A percentile compares a stretch with the other conserved stretches of the same genome.
Evolutionary conservation across 2,329 filamentous ascomycete species (phyloP).

Genomic region (Chaetomiaceae sp.): DNA sequence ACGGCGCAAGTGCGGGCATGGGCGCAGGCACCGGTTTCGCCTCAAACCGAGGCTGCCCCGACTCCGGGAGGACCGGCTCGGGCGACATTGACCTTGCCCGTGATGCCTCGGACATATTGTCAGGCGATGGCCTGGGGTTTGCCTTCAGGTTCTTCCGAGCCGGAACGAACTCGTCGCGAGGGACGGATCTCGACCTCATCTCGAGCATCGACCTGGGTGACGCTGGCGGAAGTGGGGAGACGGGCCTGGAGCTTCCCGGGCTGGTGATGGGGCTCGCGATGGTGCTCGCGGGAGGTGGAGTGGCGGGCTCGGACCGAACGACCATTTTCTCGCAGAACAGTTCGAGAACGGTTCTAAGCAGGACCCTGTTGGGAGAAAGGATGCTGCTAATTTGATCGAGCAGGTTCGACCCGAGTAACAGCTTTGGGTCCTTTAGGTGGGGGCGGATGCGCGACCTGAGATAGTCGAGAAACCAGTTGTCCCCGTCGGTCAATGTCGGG

Average conservation of each 20-base stretch:
- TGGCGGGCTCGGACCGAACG: slow-evolving; percentile 10
- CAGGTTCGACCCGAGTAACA: slow-evolving; percentile 23
- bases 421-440: slow-evolving; percentile 25
- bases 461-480: slow-evolving; percentile 28
- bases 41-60: slow-evolving; percentile 2
- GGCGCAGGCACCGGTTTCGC: neutral
- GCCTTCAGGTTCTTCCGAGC: slow-evolving; percentile 14
- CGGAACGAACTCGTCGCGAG: slow-evolving; percentile 14
- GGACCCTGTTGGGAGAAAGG: slow-evolving; percentile 26
- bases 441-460: slow-evolving; percentile 26
- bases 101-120: slow-evolving; percentile 14
- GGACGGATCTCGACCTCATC: slow-evolving; percentile 22
- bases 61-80: slow-evolving; percentile 4
- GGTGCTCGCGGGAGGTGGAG: slow-evolving; percentile 6
- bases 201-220: slow-evolving; percentile 20
- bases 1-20: neutral
- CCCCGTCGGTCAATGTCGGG: slow-evolving; percentile 25
- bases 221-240: slow-evolving; percentile 14
- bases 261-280: slow-evolving; percentile 17
- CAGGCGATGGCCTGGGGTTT: slow-evolving; percentile 20
- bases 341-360: slow-evolving; percentile 27
- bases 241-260: slow-evolving; percentile 17
- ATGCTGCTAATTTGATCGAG: slow-evolving; percentile 27
- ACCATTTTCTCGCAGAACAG: slow-evolving; percentile 26
- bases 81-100: neutral